Conservation (phyloP, 306 rosid genomes). For the Casuarina glauca region DNA sequence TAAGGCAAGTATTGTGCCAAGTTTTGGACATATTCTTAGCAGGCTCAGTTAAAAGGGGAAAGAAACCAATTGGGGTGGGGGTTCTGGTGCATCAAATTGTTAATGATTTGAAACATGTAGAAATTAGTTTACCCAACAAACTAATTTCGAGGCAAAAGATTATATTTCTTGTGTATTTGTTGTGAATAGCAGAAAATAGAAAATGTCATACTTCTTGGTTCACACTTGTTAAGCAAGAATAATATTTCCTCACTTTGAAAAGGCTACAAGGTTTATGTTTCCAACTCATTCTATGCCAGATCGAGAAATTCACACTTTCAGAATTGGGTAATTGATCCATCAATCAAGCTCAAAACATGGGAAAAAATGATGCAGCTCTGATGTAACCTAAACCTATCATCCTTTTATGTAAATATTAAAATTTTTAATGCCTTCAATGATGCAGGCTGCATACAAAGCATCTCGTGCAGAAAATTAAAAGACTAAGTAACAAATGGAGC, state of each 20-base stretch:
- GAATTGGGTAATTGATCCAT: no score
- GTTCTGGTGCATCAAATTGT: background rate
- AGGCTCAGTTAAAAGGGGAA: background rate
- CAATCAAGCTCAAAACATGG: background rate
- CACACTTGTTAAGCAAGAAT: background rate
- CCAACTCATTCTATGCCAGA: background rate
- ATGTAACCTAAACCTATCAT: background rate
- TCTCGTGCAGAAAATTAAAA: background rate
- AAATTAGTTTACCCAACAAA: background rate
- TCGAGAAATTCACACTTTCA: no score
- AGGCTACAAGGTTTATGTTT: background rate
- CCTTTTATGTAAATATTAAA: no score
- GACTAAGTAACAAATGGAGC: background rate
- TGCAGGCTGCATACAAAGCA: background rate
- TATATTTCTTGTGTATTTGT: no score
- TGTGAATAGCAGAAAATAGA: no score
- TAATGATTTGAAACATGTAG: background rate
- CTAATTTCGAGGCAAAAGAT: background rate
- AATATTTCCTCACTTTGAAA: background rate
- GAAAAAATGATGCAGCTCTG: background rate
- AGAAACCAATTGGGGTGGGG: background rate
- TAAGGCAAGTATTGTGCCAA: background rate
- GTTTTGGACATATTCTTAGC: conserved; percentile 2
- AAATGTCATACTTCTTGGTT: background rate
- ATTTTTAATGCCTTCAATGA: no score